phyloP scores from a whole-genome alignment of 805 yeast genomes.

The Metschnikowia reukaufii region DNA sequence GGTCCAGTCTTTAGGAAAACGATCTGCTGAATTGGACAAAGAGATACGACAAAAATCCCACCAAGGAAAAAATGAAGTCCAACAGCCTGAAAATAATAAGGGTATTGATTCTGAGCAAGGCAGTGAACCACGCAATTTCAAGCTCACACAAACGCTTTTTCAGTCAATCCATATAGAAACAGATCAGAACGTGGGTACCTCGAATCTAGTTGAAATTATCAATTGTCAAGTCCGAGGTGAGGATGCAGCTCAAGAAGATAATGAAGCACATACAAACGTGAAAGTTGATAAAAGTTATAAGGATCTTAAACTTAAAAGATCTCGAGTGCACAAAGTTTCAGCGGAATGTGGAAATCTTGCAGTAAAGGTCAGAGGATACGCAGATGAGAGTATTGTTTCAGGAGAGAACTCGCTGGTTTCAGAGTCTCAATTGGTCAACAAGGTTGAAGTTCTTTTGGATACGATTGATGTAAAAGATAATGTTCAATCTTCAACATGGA shows the following conservation, averaged over 20 bases:
- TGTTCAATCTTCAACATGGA: constrained; percentile 88
- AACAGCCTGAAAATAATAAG: no score
- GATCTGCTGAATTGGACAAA: not conserved
- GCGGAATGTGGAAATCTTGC: constrained; percentile 57
- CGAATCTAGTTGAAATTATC: constrained; percentile 49
- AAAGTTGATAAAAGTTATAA: constrained; percentile 35
- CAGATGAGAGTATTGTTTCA: constrained; percentile 34
- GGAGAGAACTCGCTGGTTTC: constrained; percentile 28
- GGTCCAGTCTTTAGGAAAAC: constrained; percentile 5
- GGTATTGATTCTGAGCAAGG: constrained; percentile 8
- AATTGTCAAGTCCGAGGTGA: constrained; percentile 43
- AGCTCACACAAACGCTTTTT: constrained; percentile 59
- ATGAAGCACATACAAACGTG: constrained; percentile 23
- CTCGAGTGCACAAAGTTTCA: constrained; percentile 57
- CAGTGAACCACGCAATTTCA: not conserved
- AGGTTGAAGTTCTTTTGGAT: constrained; percentile 48
- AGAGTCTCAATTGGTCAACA: constrained; percentile 48
- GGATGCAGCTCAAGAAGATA: not conserved
- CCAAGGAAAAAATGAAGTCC: constrained; percentile 9
- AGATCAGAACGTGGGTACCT: constrained; percentile 48
- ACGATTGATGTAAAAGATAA: constrained; percentile 70
- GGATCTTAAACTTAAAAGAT: constrained; percentile 62
- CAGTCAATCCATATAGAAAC: constrained; percentile 75
- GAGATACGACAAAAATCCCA: not conserved
- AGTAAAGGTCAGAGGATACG: constrained; percentile 44